Evolutionary conservation across 305 asterid genomes (phyloP), one percentile per base, ranked within the genome.

Genomic region (Solanum hybrid): DNA sequence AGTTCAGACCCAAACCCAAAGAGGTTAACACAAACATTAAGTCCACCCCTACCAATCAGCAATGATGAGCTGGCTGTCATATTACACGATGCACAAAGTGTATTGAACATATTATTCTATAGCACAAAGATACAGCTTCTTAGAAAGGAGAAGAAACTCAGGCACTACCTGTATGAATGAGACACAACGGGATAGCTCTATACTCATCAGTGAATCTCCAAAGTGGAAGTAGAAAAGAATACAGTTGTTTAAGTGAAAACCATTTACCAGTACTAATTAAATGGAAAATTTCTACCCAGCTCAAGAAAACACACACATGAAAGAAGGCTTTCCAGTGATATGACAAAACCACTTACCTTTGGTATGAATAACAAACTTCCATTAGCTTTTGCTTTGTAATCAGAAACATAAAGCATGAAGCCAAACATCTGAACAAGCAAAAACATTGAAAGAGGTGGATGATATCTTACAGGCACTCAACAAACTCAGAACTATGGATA

Each of bases 371-470:
- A 90, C 72, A 92, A 89, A 92, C 93, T 95, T 90, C 90, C 93
- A 79, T 93, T 93, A 90, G 91, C 91, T 89, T 92, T 92, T 36
- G 95, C 93, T 89, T 91, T 88, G 95, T 93, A 97, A 83, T 96
- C 94, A 39, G 99, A 94, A 87, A 93, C 91, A 93, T 97, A 97
- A 84, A 96, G 91, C 81, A 95, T 86, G 85, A 96, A 95, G 75
- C 99, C 99, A 82, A 95, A 96, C 97, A 96, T 95, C 99, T 97
- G 98, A 89, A 94, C 80, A 91, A 34, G 77, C 36, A 86, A 93
- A 86, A 22, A 85, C 34, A 90, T 27, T 14, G 79, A 91, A 79
- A 84, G 89, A 75, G 91, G 87, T 34, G 83, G 87, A 90, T 90
- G 41, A 89, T 88, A 61, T 88, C 61, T 24, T 83, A 90, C 86